Base-by-base conservation (phyloP, 192 early-diverging fungal genomes). In the Umbelopsis vinacea region DNA sequence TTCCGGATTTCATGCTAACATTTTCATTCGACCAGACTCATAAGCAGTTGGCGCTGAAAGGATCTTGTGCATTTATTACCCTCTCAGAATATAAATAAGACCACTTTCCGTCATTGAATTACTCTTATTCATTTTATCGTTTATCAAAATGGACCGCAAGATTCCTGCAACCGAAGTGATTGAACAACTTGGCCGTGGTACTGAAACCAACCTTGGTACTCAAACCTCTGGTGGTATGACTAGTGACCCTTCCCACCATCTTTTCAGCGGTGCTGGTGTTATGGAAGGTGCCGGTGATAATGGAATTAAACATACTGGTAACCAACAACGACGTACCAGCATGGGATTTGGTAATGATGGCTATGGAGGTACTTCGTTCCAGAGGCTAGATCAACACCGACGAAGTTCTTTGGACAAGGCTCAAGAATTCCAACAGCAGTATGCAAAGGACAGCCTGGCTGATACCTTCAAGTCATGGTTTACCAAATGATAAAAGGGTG, bases 401-500 rank as follows among this genome's bases (percentile, higher is more conserved):
- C 67, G 67, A 8, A 22, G n/a, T 22, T 68, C 67, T 33, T 5
- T 47, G 23, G 67, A 68, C 45, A 68, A 68, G 21, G 67, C 67
- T 3, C 21, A 46, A 24, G 45, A 68, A 46, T 68, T 47, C 43
- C 67, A 68, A 37, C 67, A 68, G 35, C 67, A 68, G 7, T 68
- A 68, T 19, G 67, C 67, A 11, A 68, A 33, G 22, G 67, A 68
- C 21, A 38, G 67, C 4, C 38, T 68, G 15, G 43, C 45, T 21
- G 67, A 68, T 12, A 46, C 22, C 21, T 68, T 68, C 67, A 68
- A 68, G 67, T 68, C 67, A 37, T 48, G 40, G 45, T 68, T 68
- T 29, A 29, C 1, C 22, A 68, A 23, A 68, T 68, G 12, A 24
- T 38, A 38, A 43, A 22, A 23, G 2, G n/a, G 12, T 38, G 57